These are phyloP conservation scores for Protomyces lactucae-debilis DNA, from an alignment of 1,139 yeast species.

Conservation along the genomic window DNA sequence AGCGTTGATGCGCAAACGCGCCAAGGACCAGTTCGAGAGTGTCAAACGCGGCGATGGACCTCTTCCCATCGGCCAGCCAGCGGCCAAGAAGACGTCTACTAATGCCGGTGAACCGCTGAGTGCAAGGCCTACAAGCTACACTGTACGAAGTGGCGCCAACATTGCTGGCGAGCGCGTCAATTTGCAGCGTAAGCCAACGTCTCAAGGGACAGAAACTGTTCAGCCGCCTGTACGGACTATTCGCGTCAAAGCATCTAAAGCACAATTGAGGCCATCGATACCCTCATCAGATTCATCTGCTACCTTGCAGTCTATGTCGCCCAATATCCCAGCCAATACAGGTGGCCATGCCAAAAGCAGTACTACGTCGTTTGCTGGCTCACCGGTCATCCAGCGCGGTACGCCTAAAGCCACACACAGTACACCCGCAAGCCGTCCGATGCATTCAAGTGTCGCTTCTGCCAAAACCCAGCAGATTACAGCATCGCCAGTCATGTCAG, in stretches of 20 bases:
- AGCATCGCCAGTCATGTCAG: constrained; percentile 18
- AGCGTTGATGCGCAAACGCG: not conserved
- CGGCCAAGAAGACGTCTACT: not conserved
- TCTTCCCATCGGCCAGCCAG: not conserved
- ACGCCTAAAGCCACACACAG: not conserved
- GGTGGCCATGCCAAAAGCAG: not conserved
- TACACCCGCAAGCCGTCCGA: not conserved
- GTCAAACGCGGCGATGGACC: not conserved
- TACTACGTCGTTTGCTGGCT: not conserved
- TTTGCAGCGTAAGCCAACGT: not conserved
- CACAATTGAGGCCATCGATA: not conserved
- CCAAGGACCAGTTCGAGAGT: constrained; percentile 12
- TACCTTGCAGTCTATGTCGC: not conserved
- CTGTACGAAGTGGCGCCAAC: not conserved
- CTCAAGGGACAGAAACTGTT: not conserved
- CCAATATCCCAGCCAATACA: not conserved
- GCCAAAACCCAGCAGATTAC: not conserved
- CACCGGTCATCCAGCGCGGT: not conserved
- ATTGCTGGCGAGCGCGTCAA: not conserved
- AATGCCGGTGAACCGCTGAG: not conserved
- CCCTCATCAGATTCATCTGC: not conserved
- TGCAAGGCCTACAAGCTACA: not conserved
- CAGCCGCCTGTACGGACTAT: not conserved
- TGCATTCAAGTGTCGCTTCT: not conserved
- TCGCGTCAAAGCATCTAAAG: not conserved